Evolutionary conservation across 2,329 filamentous ascomycete genomes (phyloP).

Genomic region (Xylaria sp.): DNA sequence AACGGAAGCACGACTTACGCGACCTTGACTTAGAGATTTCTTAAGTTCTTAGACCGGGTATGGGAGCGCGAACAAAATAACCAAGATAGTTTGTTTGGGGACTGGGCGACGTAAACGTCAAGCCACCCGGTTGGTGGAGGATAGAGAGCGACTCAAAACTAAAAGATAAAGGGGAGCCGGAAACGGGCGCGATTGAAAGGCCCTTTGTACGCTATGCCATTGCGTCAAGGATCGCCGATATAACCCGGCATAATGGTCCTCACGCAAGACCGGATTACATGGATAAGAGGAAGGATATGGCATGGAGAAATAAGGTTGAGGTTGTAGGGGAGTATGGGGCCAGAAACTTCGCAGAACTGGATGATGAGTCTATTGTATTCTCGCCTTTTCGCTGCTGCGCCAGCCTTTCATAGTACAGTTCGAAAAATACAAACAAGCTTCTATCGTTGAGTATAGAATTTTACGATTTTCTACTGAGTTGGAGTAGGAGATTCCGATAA

Average conservation of each 20-base stretch:
- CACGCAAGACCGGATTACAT: slow-evolving; percentile 43
- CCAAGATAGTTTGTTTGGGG: slow-evolving; percentile 45
- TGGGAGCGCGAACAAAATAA: slow-evolving; percentile 36
- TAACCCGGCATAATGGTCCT: slow-evolving; percentile 36
- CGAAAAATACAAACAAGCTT: too few species aligned
- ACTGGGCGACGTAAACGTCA: too few species aligned
- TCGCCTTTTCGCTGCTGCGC: slow-evolving; percentile 48
- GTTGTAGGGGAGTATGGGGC: slow-evolving; percentile 43
- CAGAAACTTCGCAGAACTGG: slow-evolving; percentile 51
- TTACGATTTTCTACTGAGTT: too few species aligned
- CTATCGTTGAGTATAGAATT: too few species aligned
- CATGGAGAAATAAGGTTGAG: slow-evolving; percentile 41
- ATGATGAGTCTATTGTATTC: slow-evolving; percentile 52
- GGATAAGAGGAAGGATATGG: slow-evolving; percentile 36
- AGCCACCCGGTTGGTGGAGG: slow-evolving; percentile 39
- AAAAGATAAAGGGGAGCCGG: slow-evolving; percentile 32
- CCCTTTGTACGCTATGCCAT: slow-evolving; percentile 40
- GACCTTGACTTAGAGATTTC: slow-evolving; percentile 38
- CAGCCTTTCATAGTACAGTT: too few species aligned
- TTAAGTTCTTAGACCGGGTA: slow-evolving; percentile 30
- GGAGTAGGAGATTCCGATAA: too few species aligned
- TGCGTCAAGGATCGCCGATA: slow-evolving; percentile 42
- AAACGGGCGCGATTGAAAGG: slow-evolving; percentile 20
- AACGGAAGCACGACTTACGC: slow-evolving; percentile 39
- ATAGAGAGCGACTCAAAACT: slow-evolving; percentile 21